Base-by-base conservation (phyloP, 2,329 filamentous ascomycete species). In the Elsinoe fawcettii region DNA sequence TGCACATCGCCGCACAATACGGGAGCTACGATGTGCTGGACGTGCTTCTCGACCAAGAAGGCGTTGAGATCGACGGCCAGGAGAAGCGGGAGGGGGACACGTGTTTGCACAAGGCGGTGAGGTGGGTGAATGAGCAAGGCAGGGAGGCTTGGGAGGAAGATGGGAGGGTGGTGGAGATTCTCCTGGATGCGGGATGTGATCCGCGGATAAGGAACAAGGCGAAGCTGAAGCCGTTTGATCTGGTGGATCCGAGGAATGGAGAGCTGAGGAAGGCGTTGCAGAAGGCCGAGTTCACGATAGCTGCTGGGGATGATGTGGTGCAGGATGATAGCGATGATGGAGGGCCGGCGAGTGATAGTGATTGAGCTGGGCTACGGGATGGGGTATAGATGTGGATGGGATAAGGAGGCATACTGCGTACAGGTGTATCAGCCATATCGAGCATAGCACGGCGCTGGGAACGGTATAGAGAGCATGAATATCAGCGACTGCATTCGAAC, bases 1-100 rank as follows among this genome's bases (percentile, higher is more conserved):
- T 96, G 70, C 93, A 97, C 73, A 83, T 96, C 65, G 93, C 91
- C 51, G 92, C 92, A 30, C 79, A 82, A 27, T 85, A 84, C 63
- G 93, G 93, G 65, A 89, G 90, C 74, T 96, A 90, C 75, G 87
- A 93, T 66, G 78, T 90, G 60, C 85, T 95, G 67, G 88, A 95
- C 74, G 73, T 83, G 66, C 83, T 95, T 58, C 85, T 93, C 63
- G 88, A 93, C 76, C 87, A 92, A 71, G 84, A 87, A 63, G 83
- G 86, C 64, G 85, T 95, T 70, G 89, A 93, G 74, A 92, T 90
- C 74, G 89, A 95, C 74, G 86, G 87, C 56, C 66, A 84, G 66
- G 86, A 84, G 74, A 81, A 80, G 64, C 70, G 80, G 66, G 87
- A 92, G 59, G 80, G 81, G 61, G 88, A 93, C 72, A 91, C 88